These are phyloP conservation scores for Septoria linicola DNA, from an alignment of 2,329 filamentous ascomycete genomes.

Conservation along the genomic window DNA sequence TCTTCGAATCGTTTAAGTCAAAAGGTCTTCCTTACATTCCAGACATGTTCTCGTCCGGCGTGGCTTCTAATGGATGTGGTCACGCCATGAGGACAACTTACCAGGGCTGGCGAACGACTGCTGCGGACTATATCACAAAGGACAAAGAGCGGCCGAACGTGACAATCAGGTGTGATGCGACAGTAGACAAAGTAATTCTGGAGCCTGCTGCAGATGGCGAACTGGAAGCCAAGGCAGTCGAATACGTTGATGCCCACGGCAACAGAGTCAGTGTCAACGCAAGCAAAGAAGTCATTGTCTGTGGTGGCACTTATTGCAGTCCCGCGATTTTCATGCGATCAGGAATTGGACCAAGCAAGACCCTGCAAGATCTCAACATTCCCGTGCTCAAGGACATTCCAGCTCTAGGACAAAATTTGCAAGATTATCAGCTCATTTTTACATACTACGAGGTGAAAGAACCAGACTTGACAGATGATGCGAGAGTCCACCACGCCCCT, in stretches of 20 bases:
- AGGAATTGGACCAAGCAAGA: conserved; percentile 51
- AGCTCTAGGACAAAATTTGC: conserved; percentile 52
- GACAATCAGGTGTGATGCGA: conserved; percentile 41
- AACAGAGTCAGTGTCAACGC: conserved; percentile 40
- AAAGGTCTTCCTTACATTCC: conserved; percentile 30
- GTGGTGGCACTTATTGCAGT: conserved; percentile 52
- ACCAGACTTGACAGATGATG: conserved; percentile 55
- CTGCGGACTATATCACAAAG: conserved; percentile 53
- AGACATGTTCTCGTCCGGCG: conserved; percentile 41
- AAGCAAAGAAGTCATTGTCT: conserved; percentile 33
- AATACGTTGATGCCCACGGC: conserved; percentile 44
- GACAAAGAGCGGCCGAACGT: conserved; percentile 46
- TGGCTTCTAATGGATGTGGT: conserved; percentile 56
- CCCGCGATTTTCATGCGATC: conserved; percentile 57
- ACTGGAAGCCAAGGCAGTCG: conserved; percentile 46
- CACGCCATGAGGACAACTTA: conserved; percentile 55
- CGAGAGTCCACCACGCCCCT: conserved; percentile 55
- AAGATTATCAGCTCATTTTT: conserved; percentile 45
- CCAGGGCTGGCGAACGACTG: conserved; percentile 54
- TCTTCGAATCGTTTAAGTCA: conserved; percentile 31
- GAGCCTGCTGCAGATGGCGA: conserved; percentile 54
- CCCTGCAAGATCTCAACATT: conserved; percentile 46
- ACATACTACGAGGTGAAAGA: conserved; percentile 61
- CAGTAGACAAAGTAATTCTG: conserved; percentile 63
- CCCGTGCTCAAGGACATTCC: conserved; percentile 48